Evolutionary conservation across 73 alveolate genomes (phyloP).

Genomic region (Paramecium bursaria): DNA sequence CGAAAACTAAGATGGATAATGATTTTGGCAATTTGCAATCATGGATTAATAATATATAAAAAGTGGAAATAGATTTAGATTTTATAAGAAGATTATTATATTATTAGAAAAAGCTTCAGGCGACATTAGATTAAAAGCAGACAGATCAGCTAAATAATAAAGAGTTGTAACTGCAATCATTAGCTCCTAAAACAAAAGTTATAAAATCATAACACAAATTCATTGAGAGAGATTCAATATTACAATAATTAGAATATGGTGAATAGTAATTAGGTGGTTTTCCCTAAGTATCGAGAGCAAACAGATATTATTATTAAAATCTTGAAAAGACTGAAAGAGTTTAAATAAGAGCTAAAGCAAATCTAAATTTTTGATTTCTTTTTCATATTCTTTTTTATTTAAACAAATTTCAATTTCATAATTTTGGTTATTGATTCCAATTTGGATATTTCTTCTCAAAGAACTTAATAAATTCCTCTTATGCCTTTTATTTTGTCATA

Average conservation of each 20-base stretch:
- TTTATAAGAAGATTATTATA: constrained; percentile 39
- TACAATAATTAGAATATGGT: too few species aligned
- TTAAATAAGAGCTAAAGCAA: too few species aligned
- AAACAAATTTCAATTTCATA: too few species aligned
- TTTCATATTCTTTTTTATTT: too few species aligned
- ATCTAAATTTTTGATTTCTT: too few species aligned
- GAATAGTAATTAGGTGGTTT: too few species aligned
- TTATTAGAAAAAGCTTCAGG: constrained; percentile 21
- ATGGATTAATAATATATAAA: constrained; percentile 17
- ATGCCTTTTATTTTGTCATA: constrained; percentile 79
- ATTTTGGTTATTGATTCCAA: constrained; percentile 65
- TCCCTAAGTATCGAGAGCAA: too few species aligned
- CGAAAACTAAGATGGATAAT: not conserved
- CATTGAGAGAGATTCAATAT: too few species aligned
- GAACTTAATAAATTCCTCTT: constrained; percentile 75
- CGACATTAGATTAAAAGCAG: not conserved
- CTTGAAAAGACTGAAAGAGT: too few species aligned
- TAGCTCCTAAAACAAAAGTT: too few species aligned
- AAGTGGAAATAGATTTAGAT: constrained; percentile 25
- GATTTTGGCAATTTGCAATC: constrained; percentile 7
- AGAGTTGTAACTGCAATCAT: constrained; percentile 1
- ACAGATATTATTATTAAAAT: too few species aligned
- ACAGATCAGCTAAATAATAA: not conserved
- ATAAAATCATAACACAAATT: too few species aligned
- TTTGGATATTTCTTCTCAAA: constrained; percentile 71